Evolutionary conservation across 768 basidiomycete species (phyloP).

Genomic region (Serendipita vermifera): DNA sequence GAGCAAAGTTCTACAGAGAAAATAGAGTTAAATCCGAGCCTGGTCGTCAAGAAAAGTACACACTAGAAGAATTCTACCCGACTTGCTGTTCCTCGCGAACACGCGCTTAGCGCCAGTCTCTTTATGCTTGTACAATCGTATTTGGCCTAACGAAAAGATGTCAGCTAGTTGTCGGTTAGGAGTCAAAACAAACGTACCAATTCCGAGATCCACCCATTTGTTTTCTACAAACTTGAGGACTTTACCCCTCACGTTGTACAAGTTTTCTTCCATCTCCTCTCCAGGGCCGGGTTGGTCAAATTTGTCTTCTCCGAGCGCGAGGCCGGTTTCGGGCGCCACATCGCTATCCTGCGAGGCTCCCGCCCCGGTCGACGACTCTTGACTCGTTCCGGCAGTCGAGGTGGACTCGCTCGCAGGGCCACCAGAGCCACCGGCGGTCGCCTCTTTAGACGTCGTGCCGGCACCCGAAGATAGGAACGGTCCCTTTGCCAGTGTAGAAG

Average conservation of each 20-base stretch:
- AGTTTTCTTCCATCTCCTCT: constrained; percentile 67
- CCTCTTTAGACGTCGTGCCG: too few species aligned
- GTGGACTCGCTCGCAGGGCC: background rate
- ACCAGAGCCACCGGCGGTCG: background rate
- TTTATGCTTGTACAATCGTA: constrained; percentile 65
- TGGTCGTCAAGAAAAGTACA: constrained; percentile 22
- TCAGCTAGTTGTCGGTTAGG: too few species aligned
- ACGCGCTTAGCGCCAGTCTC: constrained; percentile 43
- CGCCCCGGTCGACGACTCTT: too few species aligned
- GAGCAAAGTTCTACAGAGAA: constrained; percentile 7
- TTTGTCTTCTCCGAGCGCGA: constrained; percentile 1
- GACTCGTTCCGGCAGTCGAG: background rate
- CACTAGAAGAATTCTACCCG: constrained; percentile 64
- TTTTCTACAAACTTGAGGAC: constrained; percentile 46
- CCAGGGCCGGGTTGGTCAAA: constrained; percentile 60
- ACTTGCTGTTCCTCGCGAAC: constrained; percentile 57
- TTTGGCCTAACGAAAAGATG: constrained; percentile 36
- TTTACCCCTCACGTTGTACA: constrained; percentile 44
- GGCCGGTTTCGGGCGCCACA: background rate
- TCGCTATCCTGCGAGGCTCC: constrained; percentile 3
- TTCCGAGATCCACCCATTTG: constrained; percentile 54
- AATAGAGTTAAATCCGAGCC: background rate
- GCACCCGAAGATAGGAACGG: too few species aligned
- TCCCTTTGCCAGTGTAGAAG: background rate
- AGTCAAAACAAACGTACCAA: constrained; percentile 38